These are phyloP conservation scores for Oryza longistaminata DNA, from an alignment of 176 grass and related monocot genomes.

Conservation along the genomic window DNA sequence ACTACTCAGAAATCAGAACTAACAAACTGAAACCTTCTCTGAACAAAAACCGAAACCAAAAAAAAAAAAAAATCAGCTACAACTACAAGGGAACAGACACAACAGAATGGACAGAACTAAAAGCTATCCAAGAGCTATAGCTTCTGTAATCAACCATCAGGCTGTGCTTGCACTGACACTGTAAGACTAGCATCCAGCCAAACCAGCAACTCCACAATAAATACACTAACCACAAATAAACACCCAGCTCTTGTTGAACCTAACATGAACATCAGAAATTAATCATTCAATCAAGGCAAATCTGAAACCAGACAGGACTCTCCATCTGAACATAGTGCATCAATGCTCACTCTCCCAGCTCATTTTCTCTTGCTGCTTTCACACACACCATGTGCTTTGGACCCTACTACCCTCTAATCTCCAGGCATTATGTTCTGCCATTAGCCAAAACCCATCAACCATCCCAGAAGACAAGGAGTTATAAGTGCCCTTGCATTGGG, in stretches of 20 bases:
- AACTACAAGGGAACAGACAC: background rate
- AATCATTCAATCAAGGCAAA: too few relatives aligned
- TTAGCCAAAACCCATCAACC: too few relatives aligned
- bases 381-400: too few relatives aligned
- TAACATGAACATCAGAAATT: slow-evolving; percentile 44
- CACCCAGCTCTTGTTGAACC: slow-evolving; percentile 43
- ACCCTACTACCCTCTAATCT: too few relatives aligned
- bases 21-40: slow-evolving; percentile 25
- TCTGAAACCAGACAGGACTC: too few relatives aligned
- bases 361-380: too few relatives aligned
- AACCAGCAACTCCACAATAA: slow-evolving; percentile 29
- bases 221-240: slow-evolving; percentile 12
- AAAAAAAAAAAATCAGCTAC: background rate
- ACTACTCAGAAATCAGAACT: background rate
- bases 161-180: slow-evolving; percentile 34
- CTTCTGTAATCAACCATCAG: slow-evolving; percentile 36
- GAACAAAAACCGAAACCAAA: background rate
- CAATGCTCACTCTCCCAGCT: too few relatives aligned
- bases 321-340: too few relatives aligned
- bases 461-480: too few relatives aligned
- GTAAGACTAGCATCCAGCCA: background rate
- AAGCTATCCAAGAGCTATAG: slow-evolving; percentile 15
- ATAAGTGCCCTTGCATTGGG: too few relatives aligned
- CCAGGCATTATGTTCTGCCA: too few relatives aligned
- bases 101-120: background rate